Percentiles rank a stretch among this genome's conserved stretches.
phyloP scores from a whole-genome alignment of 2,329 filamentous ascomycete genomes.

The Aspergillus sergii region DNA sequence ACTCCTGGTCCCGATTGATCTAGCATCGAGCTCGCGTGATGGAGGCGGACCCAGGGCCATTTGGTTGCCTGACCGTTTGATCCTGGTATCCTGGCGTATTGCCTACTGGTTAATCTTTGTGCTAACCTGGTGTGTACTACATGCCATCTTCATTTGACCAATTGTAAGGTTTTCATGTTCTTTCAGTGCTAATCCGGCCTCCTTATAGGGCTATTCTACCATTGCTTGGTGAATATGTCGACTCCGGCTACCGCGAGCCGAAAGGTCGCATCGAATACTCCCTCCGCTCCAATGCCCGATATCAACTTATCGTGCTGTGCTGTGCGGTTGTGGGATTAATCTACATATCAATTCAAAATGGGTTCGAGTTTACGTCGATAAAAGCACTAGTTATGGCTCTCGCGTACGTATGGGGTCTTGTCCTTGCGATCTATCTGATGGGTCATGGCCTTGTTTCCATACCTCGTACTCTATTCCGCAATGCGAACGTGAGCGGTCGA shows the following conservation, averaged over 20 bases:
- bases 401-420: constrained; percentile 89
- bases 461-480: constrained; percentile 76
- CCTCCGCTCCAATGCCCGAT: constrained; percentile 81
- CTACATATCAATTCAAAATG: constrained; percentile 81
- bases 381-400: constrained; percentile 90
- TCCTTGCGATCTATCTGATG: constrained; percentile 95
- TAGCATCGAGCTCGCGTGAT: constrained; percentile 79
- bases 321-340: constrained; percentile 71
- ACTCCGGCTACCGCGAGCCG: constrained; percentile 88
- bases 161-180: background rate
- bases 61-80: constrained; percentile 77
- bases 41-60: constrained; percentile 77
- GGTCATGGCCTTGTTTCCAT: constrained; percentile 93
- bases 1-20: constrained; percentile 90
- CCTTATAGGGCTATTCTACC: constrained; percentile 79
- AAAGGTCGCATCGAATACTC: constrained; percentile 81
- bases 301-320: constrained; percentile 78
- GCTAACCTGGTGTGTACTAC: constrained; percentile 75
- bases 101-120: constrained; percentile 97
- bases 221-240: constrained; percentile 89
- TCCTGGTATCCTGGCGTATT: constrained; percentile 90
- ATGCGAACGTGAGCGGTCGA: constrained; percentile 73
- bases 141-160: background rate
- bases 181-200: constrained; percentile 6
- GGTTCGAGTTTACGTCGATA: constrained; percentile 70